A percentile compares a stretch with the other conserved stretches of the same genome.
These are phyloP conservation scores for Pyrenochaeta sp. DNA, from an alignment of 2,329 filamentous ascomycete species.

Conservation along the genomic window DNA sequence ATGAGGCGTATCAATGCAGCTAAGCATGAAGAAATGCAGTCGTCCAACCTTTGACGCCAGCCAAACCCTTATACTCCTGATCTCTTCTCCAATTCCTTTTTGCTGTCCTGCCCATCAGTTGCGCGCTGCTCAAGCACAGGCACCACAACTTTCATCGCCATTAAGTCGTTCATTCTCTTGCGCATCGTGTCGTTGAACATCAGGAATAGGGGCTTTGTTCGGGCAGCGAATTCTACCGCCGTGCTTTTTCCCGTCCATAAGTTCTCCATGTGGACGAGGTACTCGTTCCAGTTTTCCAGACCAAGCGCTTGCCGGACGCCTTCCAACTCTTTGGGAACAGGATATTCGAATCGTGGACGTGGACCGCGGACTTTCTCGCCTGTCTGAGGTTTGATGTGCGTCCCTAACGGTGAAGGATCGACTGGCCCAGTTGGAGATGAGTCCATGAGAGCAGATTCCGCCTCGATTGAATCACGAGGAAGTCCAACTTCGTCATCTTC, in stretches of 20 bases:
- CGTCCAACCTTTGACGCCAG: no score
- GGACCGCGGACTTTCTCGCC: background rate
- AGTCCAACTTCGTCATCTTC: background rate
- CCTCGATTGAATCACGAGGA: background rate
- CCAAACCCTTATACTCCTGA: no score
- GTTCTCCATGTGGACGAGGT: conserved; percentile 18
- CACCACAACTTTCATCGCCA: conserved; percentile 10
- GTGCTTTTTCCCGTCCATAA: conserved; percentile 8
- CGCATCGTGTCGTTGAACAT: conserved; percentile 4
- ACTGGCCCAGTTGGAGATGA: background rate
- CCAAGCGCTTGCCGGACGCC: conserved; percentile 21
- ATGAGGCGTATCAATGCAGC: no score
- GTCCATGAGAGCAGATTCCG: background rate
- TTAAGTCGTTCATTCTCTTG: conserved; percentile 12
- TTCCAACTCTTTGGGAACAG: conserved; percentile 15
- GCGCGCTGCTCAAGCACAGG: conserved; percentile 7
- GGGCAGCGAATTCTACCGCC: conserved; percentile 4
- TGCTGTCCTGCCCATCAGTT: no score
- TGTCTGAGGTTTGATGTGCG: background rate
- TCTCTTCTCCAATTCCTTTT: no score
- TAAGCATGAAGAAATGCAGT: no score
- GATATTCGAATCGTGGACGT: conserved; percentile 12
- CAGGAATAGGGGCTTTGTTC: conserved; percentile 14
- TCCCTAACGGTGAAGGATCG: background rate
- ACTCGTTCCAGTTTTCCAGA: conserved; percentile 24